Evolutionary conservation across 495 filamentous ascomycete genomes (phyloP).

Genomic region (Aspergillus homomorphus): DNA sequence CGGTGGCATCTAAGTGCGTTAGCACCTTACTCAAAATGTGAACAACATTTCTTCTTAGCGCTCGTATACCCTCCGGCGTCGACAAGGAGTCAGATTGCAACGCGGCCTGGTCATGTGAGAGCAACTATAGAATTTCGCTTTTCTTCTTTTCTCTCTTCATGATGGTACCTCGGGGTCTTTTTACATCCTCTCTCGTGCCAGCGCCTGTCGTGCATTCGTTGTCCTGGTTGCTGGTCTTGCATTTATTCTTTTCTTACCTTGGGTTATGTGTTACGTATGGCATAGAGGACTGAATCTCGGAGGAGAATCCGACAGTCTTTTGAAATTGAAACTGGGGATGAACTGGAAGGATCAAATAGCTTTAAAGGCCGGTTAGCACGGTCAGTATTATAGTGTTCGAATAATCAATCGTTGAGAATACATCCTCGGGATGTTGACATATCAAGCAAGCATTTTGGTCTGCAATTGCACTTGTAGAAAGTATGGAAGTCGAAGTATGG

Average conservation of each 20-base stretch:
- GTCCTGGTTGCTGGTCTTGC: slow-evolving; percentile 22
- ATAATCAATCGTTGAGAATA: neutral
- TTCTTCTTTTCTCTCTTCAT: slow-evolving; percentile 21
- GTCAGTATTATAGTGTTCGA: neutral
- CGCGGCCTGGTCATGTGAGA: slow-evolving; percentile 41
- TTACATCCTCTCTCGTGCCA: slow-evolving; percentile 18
- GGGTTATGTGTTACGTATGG: slow-evolving; percentile 33
- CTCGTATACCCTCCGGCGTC: slow-evolving; percentile 50
- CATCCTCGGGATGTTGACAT: too few relatives aligned
- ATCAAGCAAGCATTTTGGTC: too few relatives aligned
- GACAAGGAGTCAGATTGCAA: slow-evolving; percentile 40
- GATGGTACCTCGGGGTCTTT: slow-evolving; percentile 19
- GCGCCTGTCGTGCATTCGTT: slow-evolving; percentile 26
- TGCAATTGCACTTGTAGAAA: too few relatives aligned
- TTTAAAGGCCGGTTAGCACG: neutral
- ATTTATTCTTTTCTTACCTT: slow-evolving; percentile 22
- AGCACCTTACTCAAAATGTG: slow-evolving; percentile 19
- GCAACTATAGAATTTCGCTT: slow-evolving; percentile 33
- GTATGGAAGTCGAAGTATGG: too few relatives aligned
- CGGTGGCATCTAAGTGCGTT: slow-evolving; percentile 41
- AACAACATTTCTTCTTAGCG: slow-evolving; percentile 43
- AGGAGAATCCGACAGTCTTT: slow-evolving; percentile 20
- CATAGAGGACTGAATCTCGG: slow-evolving; percentile 24
- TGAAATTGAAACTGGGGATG: slow-evolving; percentile 7
- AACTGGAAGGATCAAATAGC: slow-evolving; percentile 4